These are phyloP conservation scores for Didymella lethalis DNA, from an alignment of 2,329 filamentous ascomycete genomes.

Conservation along the genomic window DNA sequence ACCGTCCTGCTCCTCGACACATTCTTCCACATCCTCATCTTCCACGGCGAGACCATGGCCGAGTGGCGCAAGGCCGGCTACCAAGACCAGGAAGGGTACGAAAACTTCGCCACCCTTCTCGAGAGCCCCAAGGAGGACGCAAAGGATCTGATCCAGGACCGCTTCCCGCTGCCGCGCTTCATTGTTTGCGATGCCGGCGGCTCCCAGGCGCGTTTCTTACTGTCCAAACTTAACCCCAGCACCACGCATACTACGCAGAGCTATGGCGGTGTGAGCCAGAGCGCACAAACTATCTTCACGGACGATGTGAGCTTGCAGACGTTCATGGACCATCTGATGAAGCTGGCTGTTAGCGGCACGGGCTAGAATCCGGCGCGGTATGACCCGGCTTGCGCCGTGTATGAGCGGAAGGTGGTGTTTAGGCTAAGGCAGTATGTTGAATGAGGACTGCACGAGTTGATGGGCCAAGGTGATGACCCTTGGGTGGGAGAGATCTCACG, in stretches of 20 bases:
- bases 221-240: slow-evolving; percentile 96
- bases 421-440: not conserved
- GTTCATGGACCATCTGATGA: slow-evolving; percentile 99
- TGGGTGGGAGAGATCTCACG: not conserved
- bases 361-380: slow-evolving; percentile 27
- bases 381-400: not conserved
- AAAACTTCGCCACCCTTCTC: slow-evolving; percentile 88
- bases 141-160: slow-evolving; percentile 95
- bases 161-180: slow-evolving; percentile 97
- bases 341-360: slow-evolving; percentile 61
- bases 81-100: slow-evolving; percentile 96
- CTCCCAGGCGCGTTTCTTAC: slow-evolving; percentile 93
- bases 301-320: slow-evolving; percentile 98
- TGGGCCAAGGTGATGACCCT: not conserved
- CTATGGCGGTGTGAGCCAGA: slow-evolving; percentile 88
- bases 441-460: not conserved
- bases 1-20: slow-evolving; percentile 95
- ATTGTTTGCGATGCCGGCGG: slow-evolving; percentile 99
- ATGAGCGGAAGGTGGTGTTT: not conserved
- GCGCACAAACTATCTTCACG: slow-evolving; percentile 97
- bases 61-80: slow-evolving; percentile 99
- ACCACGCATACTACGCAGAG: slow-evolving; percentile 94
- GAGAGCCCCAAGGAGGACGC: slow-evolving; percentile 97
- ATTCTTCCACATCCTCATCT: slow-evolving; percentile 99
- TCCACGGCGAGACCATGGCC: slow-evolving; percentile 97